These are phyloP conservation scores for Emergomyces orientalis DNA, from an alignment of 2,329 filamentous ascomycete genomes.

Conservation along the genomic window DNA sequence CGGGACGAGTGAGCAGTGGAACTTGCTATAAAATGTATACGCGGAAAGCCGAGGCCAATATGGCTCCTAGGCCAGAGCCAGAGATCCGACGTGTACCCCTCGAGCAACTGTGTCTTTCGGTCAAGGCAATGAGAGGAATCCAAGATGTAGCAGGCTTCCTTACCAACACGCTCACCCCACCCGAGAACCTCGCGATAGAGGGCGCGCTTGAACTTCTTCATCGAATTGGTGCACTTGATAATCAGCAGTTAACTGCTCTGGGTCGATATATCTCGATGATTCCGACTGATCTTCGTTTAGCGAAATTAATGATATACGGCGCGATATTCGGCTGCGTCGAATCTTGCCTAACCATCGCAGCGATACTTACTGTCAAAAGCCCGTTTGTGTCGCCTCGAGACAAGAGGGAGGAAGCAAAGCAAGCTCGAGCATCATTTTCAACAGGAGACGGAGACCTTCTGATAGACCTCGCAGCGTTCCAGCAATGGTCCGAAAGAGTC, in stretches of 20 bases:
- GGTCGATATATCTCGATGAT: conserved; percentile 92
- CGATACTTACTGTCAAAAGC: conserved; percentile 79
- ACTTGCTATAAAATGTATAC: conserved; percentile 96
- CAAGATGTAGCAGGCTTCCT: conserved; percentile 73
- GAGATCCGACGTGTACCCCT: conserved; percentile 89
- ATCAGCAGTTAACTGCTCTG: conserved; percentile 77
- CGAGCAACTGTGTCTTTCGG: conserved; percentile 87
- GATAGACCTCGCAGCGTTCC: conserved; percentile 75
- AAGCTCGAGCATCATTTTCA: conserved; percentile 65
- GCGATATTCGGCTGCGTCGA: conserved; percentile 89
- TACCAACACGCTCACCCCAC: conserved; percentile 77
- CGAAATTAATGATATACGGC: conserved; percentile 91
- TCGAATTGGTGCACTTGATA: conserved; percentile 81
- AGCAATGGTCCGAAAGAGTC: conserved; percentile 66
- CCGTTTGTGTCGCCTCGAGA: conserved; percentile 80
- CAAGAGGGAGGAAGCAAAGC: conserved; percentile 71
- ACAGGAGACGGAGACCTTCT: conserved; percentile 75
- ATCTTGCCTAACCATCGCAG: conserved; percentile 76
- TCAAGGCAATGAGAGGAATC: conserved; percentile 82
- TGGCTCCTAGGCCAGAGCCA: conserved; percentile 81
- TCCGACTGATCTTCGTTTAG: conserved; percentile 82
- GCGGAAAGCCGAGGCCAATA: conserved; percentile 67
- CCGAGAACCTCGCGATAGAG: conserved; percentile 73
- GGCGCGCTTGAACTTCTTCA: conserved; percentile 69
- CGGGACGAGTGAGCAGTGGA: conserved; percentile 82